Evolutionary conservation across 2,329 filamentous ascomycete species (phyloP).

Genomic region (Didymella pomorum): DNA sequence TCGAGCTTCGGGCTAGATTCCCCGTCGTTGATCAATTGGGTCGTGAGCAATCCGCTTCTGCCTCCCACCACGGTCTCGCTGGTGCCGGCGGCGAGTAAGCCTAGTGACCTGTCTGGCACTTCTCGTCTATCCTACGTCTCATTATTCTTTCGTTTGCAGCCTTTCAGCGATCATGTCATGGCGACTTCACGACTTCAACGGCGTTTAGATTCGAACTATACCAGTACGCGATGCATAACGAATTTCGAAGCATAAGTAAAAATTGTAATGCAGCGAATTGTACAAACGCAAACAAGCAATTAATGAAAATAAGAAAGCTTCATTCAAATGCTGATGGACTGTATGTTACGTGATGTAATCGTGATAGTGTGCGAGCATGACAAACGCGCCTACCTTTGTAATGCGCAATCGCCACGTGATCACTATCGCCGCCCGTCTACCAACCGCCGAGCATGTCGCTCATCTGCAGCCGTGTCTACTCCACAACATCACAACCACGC

Average conservation of each 20-base stretch:
- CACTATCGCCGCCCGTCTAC: slow-evolving; percentile 5
- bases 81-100: slow-evolving; percentile 47
- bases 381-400: slow-evolving; percentile 2
- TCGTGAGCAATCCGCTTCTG: slow-evolving; percentile 43
- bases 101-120: not conserved
- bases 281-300: not conserved
- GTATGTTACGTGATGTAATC: slow-evolving; percentile 1
- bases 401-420: slow-evolving; percentile 19
- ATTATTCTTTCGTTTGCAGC: not conserved
- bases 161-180: not conserved
- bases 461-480: slow-evolving; percentile 5
- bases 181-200: slow-evolving; percentile 11
- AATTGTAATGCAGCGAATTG: not conserved
- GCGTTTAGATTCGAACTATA: slow-evolving; percentile 6
- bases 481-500: slow-evolving; percentile 2
- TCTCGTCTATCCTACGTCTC: not conserved
- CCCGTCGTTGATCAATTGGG: slow-evolving; percentile 63
- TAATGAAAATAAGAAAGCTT: not conserved
- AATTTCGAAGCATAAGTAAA: not conserved
- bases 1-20: slow-evolving; percentile 78
- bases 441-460: slow-evolving; percentile 13
- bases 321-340: not conserved
- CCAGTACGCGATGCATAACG: slow-evolving; percentile 5
- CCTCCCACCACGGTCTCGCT: slow-evolving; percentile 47
- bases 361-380: slow-evolving; percentile 1